Base-by-base conservation (phyloP, 768 basidiomycete species). In the Leccinum subtestaceum region DNA sequence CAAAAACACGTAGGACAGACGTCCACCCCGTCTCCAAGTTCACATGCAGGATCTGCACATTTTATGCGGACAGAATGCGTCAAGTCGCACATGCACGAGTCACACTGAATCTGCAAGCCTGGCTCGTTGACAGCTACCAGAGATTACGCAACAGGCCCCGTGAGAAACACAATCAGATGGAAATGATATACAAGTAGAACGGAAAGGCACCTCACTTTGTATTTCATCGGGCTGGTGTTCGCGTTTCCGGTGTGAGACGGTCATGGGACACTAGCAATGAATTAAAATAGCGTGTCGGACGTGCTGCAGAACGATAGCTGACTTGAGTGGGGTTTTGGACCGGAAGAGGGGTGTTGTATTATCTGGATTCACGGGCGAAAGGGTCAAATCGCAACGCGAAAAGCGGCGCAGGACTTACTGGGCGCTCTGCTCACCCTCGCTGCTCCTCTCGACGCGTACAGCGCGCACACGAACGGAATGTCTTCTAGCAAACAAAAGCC, bases 31-130 rank as follows among this genome's bases (percentile, higher is more conserved):
- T 88, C 84, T 25, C 84, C 81, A 3, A 84, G 82, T 53, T 85
- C 87, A 55, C 91, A 94, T 43, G 75, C 78, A 5, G 84, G 81
- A 73, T 92, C 90, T 32, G 96, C 95, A 71, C 96, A 99, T 75
- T 95, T 95, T 70, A 99, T 93, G 61, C 95, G 89, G 61, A 97
- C 86, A n/a, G 92, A 92, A 71, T 98, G 94, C 3, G 97, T 98
- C 64, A 98, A 82, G 75, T 98, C 94, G 75, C 86, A 84, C 62
- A 77, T 77, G 74, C 95, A 96, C 13, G 84, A 75, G 71, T 95
- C 93, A 77, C 93, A 95, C 63, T 87, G 82, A 64, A 91, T 89
- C 68, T 91, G 87, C 36, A 89, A 78, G 59, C 90, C 92, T 15
- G 91, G 91, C 63, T 93, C 91, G 67, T 84, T 89, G 55, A 91